Percentiles rank a stretch among this genome's conserved stretches.
These are phyloP conservation scores for Kuraishia capsulata DNA, from an alignment of 805 yeast species.

Conservation along the genomic window DNA sequence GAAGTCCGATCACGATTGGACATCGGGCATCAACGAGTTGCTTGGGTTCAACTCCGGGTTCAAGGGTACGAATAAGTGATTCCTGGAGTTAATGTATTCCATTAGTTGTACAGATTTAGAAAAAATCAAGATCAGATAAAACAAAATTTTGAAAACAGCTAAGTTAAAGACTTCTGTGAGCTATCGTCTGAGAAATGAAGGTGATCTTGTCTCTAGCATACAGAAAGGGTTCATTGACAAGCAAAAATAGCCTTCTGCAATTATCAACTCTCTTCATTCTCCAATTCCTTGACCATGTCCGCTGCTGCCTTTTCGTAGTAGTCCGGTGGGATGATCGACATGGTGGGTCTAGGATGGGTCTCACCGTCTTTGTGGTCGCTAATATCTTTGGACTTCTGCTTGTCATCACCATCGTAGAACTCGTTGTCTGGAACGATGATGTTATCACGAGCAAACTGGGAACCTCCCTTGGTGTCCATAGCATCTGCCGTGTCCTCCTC, in stretches of 20 bases:
- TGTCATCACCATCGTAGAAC: constrained; percentile 57
- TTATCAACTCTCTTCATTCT: constrained; percentile 8
- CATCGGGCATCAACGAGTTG: constrained; percentile 76
- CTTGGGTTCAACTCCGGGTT: constrained; percentile 85
- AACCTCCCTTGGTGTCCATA: constrained; percentile 86
- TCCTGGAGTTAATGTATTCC: not conserved
- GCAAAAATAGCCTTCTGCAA: not conserved
- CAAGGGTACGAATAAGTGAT: constrained; percentile 28
- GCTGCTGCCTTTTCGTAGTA: constrained; percentile 17
- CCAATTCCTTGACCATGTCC: constrained; percentile 16
- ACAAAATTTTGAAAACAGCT: constrained; percentile 1
- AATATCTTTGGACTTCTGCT: constrained; percentile 14
- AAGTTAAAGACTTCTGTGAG: too few relatives aligned
- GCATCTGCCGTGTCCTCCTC: constrained; percentile 78
- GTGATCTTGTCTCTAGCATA: too few relatives aligned
- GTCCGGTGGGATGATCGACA: constrained; percentile 12
- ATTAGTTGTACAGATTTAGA: not conserved
- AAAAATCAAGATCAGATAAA: not conserved
- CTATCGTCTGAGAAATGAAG: too few relatives aligned
- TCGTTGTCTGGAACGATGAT: constrained; percentile 66
- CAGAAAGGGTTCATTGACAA: not conserved
- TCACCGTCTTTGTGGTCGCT: constrained; percentile 9
- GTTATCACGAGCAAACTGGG: constrained; percentile 75
- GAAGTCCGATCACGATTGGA: constrained; percentile 82
- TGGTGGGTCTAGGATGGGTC: not conserved